Evolutionary conservation across 2,329 filamentous ascomycete genomes (phyloP).

Genomic region (Xylaria hypoxylon): DNA sequence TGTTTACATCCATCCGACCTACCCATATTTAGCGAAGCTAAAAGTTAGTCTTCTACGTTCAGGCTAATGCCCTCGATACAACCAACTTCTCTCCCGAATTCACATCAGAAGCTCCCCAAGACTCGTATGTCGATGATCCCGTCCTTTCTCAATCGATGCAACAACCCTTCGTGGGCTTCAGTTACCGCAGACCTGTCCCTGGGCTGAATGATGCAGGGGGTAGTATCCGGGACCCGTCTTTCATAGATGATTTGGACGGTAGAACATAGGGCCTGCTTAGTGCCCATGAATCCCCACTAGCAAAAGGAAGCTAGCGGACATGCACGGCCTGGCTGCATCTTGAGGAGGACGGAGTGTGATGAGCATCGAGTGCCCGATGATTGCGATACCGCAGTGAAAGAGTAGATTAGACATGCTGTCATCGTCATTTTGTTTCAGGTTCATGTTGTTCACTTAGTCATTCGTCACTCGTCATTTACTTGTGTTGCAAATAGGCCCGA

Average conservation of each 20-base stretch:
- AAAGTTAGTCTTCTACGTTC: background rate
- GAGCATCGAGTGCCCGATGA: conserved; percentile 1
- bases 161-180: background rate
- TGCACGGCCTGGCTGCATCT: conserved; percentile 4
- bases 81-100: background rate
- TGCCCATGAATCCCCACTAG: conserved; percentile 7
- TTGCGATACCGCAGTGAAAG: conserved; percentile 4
- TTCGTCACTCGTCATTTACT: background rate
- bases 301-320: conserved; percentile 8
- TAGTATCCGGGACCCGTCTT: conserved; percentile 2
- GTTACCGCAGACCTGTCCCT: background rate
- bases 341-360: conserved; percentile 2
- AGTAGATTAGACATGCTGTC: conserved; percentile 1
- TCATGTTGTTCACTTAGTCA: conserved; percentile 8
- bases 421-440: conserved; percentile 9
- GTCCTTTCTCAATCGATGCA: background rate
- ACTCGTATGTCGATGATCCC: background rate
- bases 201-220: background rate
- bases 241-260: conserved; percentile 6
- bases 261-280: conserved; percentile 5
- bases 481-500: conserved; percentile 3
- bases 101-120: background rate
- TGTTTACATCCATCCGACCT: conserved; percentile 56
- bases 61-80: background rate
- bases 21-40: conserved; percentile 2